Evolutionary conservation across 352 stramenopile genomes (phyloP).

Genomic region (Globisporangium cederbergense): DNA sequence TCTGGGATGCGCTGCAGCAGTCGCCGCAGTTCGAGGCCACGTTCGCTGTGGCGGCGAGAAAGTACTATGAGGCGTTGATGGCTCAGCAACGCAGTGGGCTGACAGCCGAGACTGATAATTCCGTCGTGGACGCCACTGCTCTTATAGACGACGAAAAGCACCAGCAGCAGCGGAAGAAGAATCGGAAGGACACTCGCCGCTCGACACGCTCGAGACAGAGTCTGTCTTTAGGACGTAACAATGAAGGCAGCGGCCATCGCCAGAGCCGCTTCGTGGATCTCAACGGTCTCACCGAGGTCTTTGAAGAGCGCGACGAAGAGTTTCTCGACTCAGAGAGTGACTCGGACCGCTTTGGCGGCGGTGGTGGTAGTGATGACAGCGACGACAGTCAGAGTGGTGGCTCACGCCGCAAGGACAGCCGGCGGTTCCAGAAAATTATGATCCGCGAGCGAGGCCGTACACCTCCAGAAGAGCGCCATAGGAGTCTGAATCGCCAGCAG

Average conservation of each 20-base stretch:
- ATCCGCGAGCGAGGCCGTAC: constrained; percentile 48
- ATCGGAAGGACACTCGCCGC: constrained; percentile 3
- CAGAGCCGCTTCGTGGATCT: constrained; percentile 45
- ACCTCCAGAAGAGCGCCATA: constrained; percentile 18
- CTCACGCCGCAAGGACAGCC: constrained; percentile 8
- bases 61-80: constrained; percentile 16
- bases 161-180: constrained; percentile 1
- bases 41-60: constrained; percentile 25
- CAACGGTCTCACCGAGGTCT: constrained; percentile 45
- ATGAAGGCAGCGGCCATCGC: neutral
- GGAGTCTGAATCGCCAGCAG: neutral
- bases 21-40: constrained; percentile 44
- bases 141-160: neutral
- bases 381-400: constrained; percentile 20
- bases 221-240: neutral
- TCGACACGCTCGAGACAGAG: constrained; percentile 7
- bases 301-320: constrained; percentile 33
- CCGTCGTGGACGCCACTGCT: neutral
- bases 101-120: neutral
- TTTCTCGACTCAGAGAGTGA: neutral
- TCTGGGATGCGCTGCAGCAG: constrained; percentile 51
- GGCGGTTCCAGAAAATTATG: constrained; percentile 32
- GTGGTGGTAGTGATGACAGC: constrained; percentile 9
- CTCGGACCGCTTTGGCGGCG: neutral
- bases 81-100: neutral